Base-by-base conservation (phyloP, 2,329 filamentous ascomycete species). In the Fusarium pilosicola region DNA sequence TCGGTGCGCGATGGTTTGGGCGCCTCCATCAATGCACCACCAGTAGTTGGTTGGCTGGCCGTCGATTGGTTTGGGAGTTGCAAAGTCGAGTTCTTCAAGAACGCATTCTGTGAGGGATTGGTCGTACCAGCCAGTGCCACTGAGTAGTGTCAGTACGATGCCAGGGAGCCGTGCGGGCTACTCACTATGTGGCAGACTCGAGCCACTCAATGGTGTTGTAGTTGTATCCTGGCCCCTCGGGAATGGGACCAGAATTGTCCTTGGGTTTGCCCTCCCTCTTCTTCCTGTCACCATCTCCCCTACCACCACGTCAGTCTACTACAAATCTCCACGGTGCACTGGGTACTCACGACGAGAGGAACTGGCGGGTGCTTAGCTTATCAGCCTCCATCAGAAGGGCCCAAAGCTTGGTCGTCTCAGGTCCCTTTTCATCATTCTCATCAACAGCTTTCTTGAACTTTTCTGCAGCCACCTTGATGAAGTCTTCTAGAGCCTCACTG, bases 171-270 rank as follows among this genome's bases (percentile, higher is more conserved):
- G 15, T 24, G n/a, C 3, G 4, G 10, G 5, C 7, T 4, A 60
- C 74, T 69, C 38, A 74, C 75, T 63, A 73, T 7, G 63, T 77
- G 12, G 54, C 62, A 6, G 75, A 72, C 48, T 77, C 75, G 4
- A 75, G 41, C 75, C 75, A 77, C 17, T 77, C 65, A 10, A 77
- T 77, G 0, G 71, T 77, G 61, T 76, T 74, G 38, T 65, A 76
- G 46, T 76, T 77, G 45, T 32, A 74, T 0, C 45, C 57, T 5
- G 63, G 63, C 0, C 69, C 71, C 0, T 41, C 5, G 9, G 70
- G 64, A 6, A 68, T 45, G 14, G 41, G 30, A 20, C 36, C 41
- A n/a, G 30, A 20, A 8, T 49, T 32, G 13, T 46, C 24, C 6
- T 46, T 46, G 20, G 26, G 45, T 14, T 11, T 46, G 14, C 28